Percentiles rank a stretch among this genome's conserved stretches.
Evolutionary conservation across 1,139 yeast genomes (phyloP).

Genomic region (Taiozyma sp.): DNA sequence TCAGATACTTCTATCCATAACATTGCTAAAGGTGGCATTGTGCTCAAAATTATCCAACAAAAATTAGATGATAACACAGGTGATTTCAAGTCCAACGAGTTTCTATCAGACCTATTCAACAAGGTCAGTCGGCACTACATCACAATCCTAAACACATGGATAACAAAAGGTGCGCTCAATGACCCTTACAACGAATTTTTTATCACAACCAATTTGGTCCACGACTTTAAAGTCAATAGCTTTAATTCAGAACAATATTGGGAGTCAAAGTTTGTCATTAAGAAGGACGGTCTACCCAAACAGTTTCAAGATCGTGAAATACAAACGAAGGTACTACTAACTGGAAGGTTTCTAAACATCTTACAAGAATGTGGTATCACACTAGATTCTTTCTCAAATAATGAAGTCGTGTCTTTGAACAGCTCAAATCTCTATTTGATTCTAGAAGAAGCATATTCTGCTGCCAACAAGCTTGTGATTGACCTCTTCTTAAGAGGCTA

Average conservation of each 20-base stretch:
- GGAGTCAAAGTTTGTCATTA: conserved; percentile 76
- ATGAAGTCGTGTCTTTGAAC: conserved; percentile 40
- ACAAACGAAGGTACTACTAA: conserved; percentile 63
- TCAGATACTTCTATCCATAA: conserved; percentile 51
- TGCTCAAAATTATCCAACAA: conserved; percentile 57
- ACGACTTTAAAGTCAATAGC: conserved; percentile 35
- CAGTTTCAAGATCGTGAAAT: conserved; percentile 54
- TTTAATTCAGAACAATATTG: conserved; percentile 72
- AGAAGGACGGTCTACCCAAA: conserved; percentile 71
- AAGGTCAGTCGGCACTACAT: conserved; percentile 64
- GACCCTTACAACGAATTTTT: conserved; percentile 87
- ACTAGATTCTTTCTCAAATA: conserved; percentile 18
- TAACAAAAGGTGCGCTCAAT: conserved; percentile 63
- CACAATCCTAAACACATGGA: conserved; percentile 71
- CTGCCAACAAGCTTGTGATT: conserved; percentile 65
- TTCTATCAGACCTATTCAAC: conserved; percentile 50
- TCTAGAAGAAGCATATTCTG: conserved; percentile 56
- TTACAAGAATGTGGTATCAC: conserved; percentile 40
- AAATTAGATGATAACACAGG: conserved; percentile 60
- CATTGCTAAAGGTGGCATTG: conserved; percentile 65
- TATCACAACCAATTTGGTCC: conserved; percentile 38
- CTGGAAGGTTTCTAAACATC: conserved; percentile 84
- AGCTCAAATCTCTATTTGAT: conserved; percentile 55
- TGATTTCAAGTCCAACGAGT: conserved; percentile 50
- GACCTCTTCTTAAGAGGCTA: conserved; percentile 60